Base-by-base conservation (phyloP, 2,329 filamentous ascomycete species). In the Apiospora arundinis region DNA sequence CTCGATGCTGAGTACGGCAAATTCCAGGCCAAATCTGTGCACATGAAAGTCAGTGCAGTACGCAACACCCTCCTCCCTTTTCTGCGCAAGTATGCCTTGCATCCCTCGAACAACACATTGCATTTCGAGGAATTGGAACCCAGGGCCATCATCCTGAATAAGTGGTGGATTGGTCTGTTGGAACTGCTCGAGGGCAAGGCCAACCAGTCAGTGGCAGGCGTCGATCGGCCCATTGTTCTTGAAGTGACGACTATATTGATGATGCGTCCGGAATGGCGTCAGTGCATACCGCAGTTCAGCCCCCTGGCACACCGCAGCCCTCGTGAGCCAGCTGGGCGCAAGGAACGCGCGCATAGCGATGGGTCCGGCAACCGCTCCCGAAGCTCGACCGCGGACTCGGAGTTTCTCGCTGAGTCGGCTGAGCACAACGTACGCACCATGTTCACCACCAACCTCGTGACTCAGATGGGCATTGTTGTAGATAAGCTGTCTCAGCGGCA, bases 341-440 rank as follows among this genome's bases (percentile, higher is more conserved):
- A 40, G 45, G 48, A 42, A 8, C 45, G 37, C 11, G 32, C 46
- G 46, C 28, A 23, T 5, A 25, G 44, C 32, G 52, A 46, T 5
- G 23, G 23, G 25, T 60, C 45, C 11, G 87, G 89, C 48, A 93
- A 93, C 0, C 87, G 89, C 2, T 89, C 90, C 16, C 52, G 42
- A 18, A 91, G 92, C 71, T 95, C 94, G 65, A 83, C 94, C 70
- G 86, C 92, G 69, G 78, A 79, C 69, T 79, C 82, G 3, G 80
- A 81, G 0, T 84, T 88, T 70, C 77, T 89, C 25, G 84, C 84
- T 44, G 87, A 89, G 78, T 96, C 94, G 5, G 92, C 95, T 14
- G 91, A 95, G 78, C 94, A 97, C 81, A 97, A 97, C 77, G 91
- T 97, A 32, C 90, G 93, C 72, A 95, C 94, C 77, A 95, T 95